phyloP scores from a whole-genome alignment of 139 green algal genomes.

The Haematococcus sp. region DNA sequence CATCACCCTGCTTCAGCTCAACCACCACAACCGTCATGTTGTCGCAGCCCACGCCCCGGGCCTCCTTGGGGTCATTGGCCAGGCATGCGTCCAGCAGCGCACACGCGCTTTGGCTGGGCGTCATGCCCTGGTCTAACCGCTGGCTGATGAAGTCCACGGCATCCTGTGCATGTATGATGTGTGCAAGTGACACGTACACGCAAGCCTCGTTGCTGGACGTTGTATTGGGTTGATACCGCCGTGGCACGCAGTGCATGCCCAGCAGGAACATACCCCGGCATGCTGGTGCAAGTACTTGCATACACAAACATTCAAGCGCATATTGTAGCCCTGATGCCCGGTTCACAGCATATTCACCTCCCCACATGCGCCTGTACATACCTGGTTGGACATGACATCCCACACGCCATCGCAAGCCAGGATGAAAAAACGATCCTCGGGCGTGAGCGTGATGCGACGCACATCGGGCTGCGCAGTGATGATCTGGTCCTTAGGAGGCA shows the following conservation, averaged over 20 bases:
- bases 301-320: no score
- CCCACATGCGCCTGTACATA: background rate
- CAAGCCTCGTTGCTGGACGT: no score
- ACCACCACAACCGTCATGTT: constrained; percentile 80
- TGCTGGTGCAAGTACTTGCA: no score
- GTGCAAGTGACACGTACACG: no score
- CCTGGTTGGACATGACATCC: constrained; percentile 88
- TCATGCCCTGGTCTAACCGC: constrained; percentile 53
- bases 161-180: constrained; percentile 56
- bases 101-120: constrained; percentile 49
- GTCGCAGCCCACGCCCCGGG: constrained; percentile 87
- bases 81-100: constrained; percentile 88
- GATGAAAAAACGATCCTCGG: constrained; percentile 87
- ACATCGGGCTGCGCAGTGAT: constrained; percentile 83
- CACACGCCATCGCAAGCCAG: constrained; percentile 92
- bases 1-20: constrained; percentile 27
- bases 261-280: no score
- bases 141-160: constrained; percentile 80
- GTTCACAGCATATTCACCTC: no score
- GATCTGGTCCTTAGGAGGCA: constrained; percentile 66
- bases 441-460: constrained; percentile 36
- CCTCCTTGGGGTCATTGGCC: constrained; percentile 74
- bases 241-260: no score
- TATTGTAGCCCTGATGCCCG: no score
- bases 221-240: no score